Conservation (phyloP, 805 yeast species). For the Geotrichum ghanense region DNA sequence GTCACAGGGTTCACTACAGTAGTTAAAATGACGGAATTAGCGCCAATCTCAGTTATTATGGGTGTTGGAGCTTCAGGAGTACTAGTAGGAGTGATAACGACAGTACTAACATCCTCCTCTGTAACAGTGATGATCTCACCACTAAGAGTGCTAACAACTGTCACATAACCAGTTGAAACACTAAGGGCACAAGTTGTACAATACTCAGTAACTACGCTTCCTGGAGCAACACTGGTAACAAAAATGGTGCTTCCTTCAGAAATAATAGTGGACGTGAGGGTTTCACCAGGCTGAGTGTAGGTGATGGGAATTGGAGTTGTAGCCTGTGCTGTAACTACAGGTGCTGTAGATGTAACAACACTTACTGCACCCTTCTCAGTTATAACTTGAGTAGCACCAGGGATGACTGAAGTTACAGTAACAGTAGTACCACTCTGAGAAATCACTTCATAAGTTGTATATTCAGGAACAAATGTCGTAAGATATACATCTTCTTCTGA, state of each 20-base stretch:
- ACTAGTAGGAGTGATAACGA: not conserved
- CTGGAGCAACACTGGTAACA: not conserved
- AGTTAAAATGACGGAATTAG: not conserved
- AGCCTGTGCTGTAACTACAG: not conserved
- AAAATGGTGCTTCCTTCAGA: not conserved
- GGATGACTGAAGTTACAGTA: conserved; percentile 1
- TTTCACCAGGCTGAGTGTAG: not conserved
- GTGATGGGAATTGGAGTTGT: not conserved
- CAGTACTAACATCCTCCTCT: not conserved
- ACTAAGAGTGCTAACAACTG: not conserved
- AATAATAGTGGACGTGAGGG: not conserved
- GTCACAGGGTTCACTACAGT: not conserved
- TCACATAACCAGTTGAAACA: not conserved
- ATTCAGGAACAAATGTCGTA: not conserved
- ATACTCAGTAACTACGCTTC: not conserved
- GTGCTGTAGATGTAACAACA: not conserved
- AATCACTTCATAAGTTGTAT: not conserved
- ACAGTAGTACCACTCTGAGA: not conserved
- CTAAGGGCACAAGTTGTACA: not conserved
- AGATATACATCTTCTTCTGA: not conserved
- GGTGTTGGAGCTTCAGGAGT: not conserved
- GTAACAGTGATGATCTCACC: not conserved
- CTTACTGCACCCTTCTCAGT: not conserved
- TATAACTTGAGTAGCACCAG: not conserved
- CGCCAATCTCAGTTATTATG: not conserved